Conservation (phyloP, 2,329 filamentous ascomycete species). For the Dactylella cylindrospora region DNA sequence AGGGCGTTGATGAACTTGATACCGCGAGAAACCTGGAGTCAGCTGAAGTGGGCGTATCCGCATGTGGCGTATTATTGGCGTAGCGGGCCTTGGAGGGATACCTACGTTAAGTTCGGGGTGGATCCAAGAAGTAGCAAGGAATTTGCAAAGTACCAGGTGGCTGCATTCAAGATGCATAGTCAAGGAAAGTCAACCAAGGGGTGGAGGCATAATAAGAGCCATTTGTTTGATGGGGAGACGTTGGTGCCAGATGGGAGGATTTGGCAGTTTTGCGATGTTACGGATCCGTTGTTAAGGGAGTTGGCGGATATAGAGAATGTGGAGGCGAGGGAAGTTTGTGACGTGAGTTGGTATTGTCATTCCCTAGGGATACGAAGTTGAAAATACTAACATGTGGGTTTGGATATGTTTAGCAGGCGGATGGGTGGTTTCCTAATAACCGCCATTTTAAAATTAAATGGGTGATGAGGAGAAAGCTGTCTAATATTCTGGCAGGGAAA, state of each 20-base stretch:
- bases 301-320: conserved; percentile 67
- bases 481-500: conserved; percentile 52
- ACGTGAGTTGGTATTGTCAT: conserved; percentile 53
- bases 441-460: conserved; percentile 80
- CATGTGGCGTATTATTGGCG: conserved; percentile 91
- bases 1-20: conserved; percentile 77
- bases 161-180: conserved; percentile 73
- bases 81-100: conserved; percentile 87
- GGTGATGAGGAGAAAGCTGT: conserved; percentile 84
- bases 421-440: conserved; percentile 83
- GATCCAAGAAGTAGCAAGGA: conserved; percentile 78
- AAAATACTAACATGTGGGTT: not conserved
- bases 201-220: conserved; percentile 24
- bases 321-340: conserved; percentile 45
- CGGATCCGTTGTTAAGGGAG: conserved; percentile 69
- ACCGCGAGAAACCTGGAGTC: conserved; percentile 55
- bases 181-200: conserved; percentile 45
- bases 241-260: conserved; percentile 72
- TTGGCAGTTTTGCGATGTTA: conserved; percentile 92
- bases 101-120: conserved; percentile 78
- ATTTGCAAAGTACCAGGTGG: conserved; percentile 81
- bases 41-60: conserved; percentile 72
- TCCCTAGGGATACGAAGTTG: conserved; percentile 58
- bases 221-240: conserved; percentile 30
- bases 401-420: conserved; percentile 50